Conservation (phyloP, 2,329 filamentous ascomycete genomes). For the Xylariaceae sp. region DNA sequence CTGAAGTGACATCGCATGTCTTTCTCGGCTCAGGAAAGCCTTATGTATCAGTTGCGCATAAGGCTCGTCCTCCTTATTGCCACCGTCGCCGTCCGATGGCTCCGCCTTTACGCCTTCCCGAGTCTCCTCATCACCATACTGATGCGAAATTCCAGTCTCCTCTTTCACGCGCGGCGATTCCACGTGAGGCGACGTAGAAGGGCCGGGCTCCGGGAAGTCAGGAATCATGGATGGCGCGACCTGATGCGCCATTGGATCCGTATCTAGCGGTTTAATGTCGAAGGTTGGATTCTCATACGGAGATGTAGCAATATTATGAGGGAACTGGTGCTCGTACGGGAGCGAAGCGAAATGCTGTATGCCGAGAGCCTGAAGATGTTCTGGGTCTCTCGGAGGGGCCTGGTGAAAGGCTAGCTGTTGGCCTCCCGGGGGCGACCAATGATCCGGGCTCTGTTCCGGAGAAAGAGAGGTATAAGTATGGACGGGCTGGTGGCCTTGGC, state of each 20-base stretch:
- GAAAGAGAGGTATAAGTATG: constrained; percentile 11
- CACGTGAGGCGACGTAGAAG: constrained; percentile 1
- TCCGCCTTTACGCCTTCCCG: constrained; percentile 22
- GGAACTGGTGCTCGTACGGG: constrained; percentile 17
- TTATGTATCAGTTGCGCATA: constrained; percentile 83
- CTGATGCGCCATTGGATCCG: constrained; percentile 9
- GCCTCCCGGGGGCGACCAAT: constrained; percentile 31
- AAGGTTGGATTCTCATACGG: constrained; percentile 5
- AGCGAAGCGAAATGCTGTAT: constrained; percentile 8
- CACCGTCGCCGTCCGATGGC: constrained; percentile 29
- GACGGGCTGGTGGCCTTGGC: constrained; percentile 10
- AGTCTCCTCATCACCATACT: constrained; percentile 9
- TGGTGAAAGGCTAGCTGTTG: constrained; percentile 23
- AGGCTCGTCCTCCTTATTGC: constrained; percentile 55
- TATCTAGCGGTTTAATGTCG: constrained; percentile 4
- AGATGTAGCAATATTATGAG: constrained; percentile 13
- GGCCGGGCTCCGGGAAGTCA: constrained; percentile 8
- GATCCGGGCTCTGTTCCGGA: constrained; percentile 34
- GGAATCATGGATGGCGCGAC: constrained; percentile 7
- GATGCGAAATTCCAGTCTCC: not conserved
- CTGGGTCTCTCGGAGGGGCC: constrained; percentile 13
- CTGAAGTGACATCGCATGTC: constrained; percentile 74
- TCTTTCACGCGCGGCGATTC: constrained; percentile 11
- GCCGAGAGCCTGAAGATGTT: constrained; percentile 7
- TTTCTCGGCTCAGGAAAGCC: constrained; percentile 69